Evolutionary conservation across 768 basidiomycete genomes (phyloP).

Genomic region (Pulveroboletus frians): DNA sequence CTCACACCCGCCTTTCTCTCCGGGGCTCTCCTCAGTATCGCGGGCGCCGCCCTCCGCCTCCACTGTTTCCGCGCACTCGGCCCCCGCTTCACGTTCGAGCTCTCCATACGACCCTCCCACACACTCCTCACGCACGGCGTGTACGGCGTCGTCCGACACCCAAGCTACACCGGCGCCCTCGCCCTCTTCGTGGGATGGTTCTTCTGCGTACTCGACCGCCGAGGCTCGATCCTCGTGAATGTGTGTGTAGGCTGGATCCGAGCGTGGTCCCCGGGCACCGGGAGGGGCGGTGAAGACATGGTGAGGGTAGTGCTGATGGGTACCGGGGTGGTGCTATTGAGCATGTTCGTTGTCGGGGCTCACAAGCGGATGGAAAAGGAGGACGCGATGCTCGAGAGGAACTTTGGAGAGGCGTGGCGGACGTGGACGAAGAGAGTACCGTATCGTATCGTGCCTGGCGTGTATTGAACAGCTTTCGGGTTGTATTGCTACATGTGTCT

Average conservation of each 20-base stretch:
- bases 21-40: conserved; percentile 2
- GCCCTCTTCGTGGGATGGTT: not conserved
- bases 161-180: conserved; percentile 18
- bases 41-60: conserved; percentile 12
- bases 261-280: not conserved
- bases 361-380: conserved; percentile 23
- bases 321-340: not conserved
- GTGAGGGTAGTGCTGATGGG: not conserved
- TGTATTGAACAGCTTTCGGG: conserved; percentile 7
- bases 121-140: conserved; percentile 23
- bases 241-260: not conserved
- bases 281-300: not conserved
- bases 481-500: conserved; percentile 23
- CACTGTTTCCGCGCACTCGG: conserved; percentile 22
- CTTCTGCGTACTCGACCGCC: conserved; percentile 5
- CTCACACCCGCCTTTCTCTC: conserved; percentile 9
- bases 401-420: conserved; percentile 27
- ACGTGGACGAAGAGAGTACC: conserved; percentile 21
- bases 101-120: conserved; percentile 18
- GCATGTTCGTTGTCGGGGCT: fast-evolving
- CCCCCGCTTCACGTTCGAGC: conserved; percentile 23
- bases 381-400: conserved; percentile 25
- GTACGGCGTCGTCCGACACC: conserved; percentile 30
- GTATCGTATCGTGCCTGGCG: conserved; percentile 19
- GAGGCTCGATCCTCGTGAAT: not conserved